Evolutionary conservation across 345 rosid species (phyloP), one percentile per base, ranked within the genome.

Genomic region (Viola odorata): DNA sequence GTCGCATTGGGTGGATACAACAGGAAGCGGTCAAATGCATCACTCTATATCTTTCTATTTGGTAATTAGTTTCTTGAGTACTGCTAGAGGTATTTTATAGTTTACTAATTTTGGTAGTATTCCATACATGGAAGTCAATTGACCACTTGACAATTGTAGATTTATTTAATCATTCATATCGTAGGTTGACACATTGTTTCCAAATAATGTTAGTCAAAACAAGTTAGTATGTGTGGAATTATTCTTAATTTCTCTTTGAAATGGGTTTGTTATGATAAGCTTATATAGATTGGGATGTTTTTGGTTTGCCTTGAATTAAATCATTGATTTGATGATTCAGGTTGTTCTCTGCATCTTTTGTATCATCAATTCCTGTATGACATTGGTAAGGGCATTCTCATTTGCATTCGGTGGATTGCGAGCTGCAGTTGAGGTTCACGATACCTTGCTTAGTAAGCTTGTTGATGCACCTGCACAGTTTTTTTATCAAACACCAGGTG

Each of bases 401-500:
- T 91, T 91, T 84, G 96, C 98, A 64, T 89, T 71, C 60, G 98
- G 98, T 62, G 95, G 98, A 64, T 67, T 92, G 68, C 78, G 65
- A 67, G 96, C 91, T 62, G 98, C 98, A 51, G 77, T 81, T 55
- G 64, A 65, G 55, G 89, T 89, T 76, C 98, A 91, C 58, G 63
- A 69, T 65, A 78, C 69, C 37, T 82, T 91, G 55, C 81, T 89
- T 50, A 69, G 74, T 65, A 87, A 77, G 82, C 81, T 92, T 69
- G 65, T 92, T 14, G 80, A 84, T 77, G 89, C 96, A 59, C 96
- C 98, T 36, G 75, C 79, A 67, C 76, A 53, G 67, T 92, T 92
- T 80, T 92, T 92, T 82, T 85, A 89, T 74, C 92, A 85, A 78
- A 92, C 98, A 61, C 98, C 98, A n/a, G 65, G 78, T 71, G 96